These are phyloP conservation scores for Albophoma yamanashiensis DNA, from an alignment of 2,329 filamentous ascomycete genomes.

Conservation along the genomic window DNA sequence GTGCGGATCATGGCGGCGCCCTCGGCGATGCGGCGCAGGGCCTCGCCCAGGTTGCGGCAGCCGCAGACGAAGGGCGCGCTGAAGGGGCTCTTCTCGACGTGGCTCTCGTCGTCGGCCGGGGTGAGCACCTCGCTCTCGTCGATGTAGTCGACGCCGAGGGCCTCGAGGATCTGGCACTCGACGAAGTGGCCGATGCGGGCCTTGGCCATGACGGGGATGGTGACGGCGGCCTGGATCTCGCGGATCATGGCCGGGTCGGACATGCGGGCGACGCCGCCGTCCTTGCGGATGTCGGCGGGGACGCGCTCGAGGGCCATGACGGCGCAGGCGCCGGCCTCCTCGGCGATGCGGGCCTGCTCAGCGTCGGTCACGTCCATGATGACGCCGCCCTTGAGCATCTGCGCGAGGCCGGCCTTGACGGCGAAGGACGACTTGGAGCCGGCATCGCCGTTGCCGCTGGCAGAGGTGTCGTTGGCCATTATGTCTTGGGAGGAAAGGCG, in stretches of 20 bases:
- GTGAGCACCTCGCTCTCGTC: conserved; percentile 98
- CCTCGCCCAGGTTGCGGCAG: conserved; percentile 89
- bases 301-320: conserved; percentile 99
- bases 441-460: conserved; percentile 20
- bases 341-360: conserved; percentile 89
- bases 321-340: conserved; percentile 88
- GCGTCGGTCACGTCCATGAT: conserved; percentile 99
- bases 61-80: conserved; percentile 90
- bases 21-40: conserved; percentile 79
- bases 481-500: conserved; percentile 1
- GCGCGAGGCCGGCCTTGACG: conserved; percentile 88
- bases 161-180: conserved; percentile 96
- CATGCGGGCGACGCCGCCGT: conserved; percentile 95
- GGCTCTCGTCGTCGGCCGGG: conserved; percentile 79
- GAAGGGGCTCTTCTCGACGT: conserved; percentile 83
- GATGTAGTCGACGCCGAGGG: conserved; percentile 92
- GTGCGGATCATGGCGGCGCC: conserved; percentile 98
- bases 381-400: conserved; percentile 98
- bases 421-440: conserved; percentile 50
- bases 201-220: conserved; percentile 98
- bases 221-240: conserved; percentile 89
- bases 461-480: conserved; percentile 24
- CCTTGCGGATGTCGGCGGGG: conserved; percentile 83
- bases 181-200: conserved; percentile 96
- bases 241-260: conserved; percentile 90